Base-by-base conservation (phyloP, 441 rosid genomes). In the Cnidoscolus chayamansa region DNA sequence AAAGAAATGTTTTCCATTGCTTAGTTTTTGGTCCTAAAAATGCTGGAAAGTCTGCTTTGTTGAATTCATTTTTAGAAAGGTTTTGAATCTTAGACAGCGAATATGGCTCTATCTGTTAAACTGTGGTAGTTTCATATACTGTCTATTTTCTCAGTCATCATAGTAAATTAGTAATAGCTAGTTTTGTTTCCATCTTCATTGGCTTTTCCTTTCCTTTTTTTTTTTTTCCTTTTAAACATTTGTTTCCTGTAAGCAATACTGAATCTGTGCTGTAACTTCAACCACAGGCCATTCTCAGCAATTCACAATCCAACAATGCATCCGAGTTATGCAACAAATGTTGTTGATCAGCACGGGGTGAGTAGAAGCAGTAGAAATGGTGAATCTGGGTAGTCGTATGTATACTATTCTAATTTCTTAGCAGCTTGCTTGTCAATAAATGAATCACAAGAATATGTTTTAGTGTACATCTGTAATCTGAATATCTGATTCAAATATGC, bases 51-150 rank as follows among this genome's bases (percentile, higher is more conserved):
- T 83, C 94, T 68, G 78, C 89, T 65, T 71, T 91, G 11, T 79
- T 91, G 79, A 88, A 88, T 76, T 82, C 87, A 19, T 90, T 90
- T 65, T 75, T 89, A 11, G 89, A 85, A 76, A 93, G 97, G 98
- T 92, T 62, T 68, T 71, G 68, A 68, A 67, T 65, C 60, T 47
- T 40, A 3, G 7, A 4, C 7, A 6, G 40, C 7, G 7, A 25
- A 51, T 72, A 31, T 68, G 65, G 69, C 60, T 37, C 7, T 57
- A 25, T 62, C 32, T 74, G 50, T 76, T 67, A 62, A 19, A 3
- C 30, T 58, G 6, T 40, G 45, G 7, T 40, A 40, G 6, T 40
- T 40, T 40, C 7, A 40, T 40, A 3, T 40, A 40, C 6, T 40
- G 45, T 40, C 25, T 19, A 19, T 55, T 80, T 63, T 35, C 65